phyloP scores from a whole-genome alignment of 1,139 yeast species.

The Meyerozyma carpophila region DNA sequence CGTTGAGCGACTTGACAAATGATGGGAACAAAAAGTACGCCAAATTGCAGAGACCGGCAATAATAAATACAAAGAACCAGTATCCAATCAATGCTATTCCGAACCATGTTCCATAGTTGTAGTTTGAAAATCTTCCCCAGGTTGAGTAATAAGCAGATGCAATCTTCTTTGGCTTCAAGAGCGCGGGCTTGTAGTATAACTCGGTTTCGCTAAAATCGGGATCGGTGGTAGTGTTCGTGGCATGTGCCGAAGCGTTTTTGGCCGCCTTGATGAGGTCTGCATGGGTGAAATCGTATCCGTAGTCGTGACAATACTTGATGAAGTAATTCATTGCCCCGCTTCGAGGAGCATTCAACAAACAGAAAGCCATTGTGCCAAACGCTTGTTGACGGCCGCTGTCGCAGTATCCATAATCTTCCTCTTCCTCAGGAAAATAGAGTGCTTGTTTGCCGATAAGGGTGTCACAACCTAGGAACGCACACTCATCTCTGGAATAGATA shows the following conservation, averaged over 20 bases:
- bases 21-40: constrained; percentile 30
- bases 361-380: constrained; percentile 34
- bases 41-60: constrained; percentile 39
- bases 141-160: constrained; percentile 32
- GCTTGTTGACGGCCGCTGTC: constrained; percentile 24
- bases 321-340: constrained; percentile 21
- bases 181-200: constrained; percentile 27
- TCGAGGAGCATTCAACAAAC: constrained; percentile 23
- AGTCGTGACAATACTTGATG: constrained; percentile 18
- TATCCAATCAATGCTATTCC: constrained; percentile 45
- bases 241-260: constrained; percentile 31
- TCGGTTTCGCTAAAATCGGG: constrained; percentile 22
- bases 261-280: constrained; percentile 26
- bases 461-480: not conserved
- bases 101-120: constrained; percentile 42
- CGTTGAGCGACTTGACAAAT: constrained; percentile 25
- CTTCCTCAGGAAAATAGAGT: constrained; percentile 2
- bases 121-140: constrained; percentile 27
- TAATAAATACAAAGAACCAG: constrained; percentile 38
- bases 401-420: constrained; percentile 8
- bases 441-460: constrained; percentile 5
- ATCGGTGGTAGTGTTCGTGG: constrained; percentile 20
- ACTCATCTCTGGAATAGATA: not conserved
- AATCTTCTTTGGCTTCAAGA: constrained; percentile 16
- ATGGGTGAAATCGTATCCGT: constrained; percentile 20